Conservation (phyloP, 2,329 filamentous ascomycete genomes). For the Trichoderma sp. region DNA sequence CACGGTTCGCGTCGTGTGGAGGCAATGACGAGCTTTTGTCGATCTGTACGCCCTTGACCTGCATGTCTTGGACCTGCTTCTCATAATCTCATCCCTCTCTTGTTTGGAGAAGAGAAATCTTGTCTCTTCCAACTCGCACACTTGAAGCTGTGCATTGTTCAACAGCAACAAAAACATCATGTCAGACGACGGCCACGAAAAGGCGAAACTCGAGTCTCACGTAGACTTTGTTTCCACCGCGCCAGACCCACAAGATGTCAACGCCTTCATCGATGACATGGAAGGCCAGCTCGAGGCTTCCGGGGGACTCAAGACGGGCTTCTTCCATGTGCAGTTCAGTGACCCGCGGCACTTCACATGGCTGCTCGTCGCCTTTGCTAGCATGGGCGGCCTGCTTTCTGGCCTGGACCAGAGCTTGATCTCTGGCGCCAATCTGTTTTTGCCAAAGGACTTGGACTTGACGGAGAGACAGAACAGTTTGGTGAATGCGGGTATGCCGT, state of each 20-base stretch:
- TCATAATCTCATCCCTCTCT: not conserved
- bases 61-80: conserved; percentile 7
- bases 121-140: not conserved
- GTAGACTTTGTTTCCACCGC: conserved; percentile 34
- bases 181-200: conserved; percentile 27
- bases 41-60: conserved; percentile 12
- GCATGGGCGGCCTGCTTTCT: conserved; percentile 70
- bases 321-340: conserved; percentile 57
- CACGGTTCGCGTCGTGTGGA: not conserved
- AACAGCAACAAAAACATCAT: not conserved
- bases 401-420: conserved; percentile 73
- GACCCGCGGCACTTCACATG: conserved; percentile 66
- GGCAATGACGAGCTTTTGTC: not conserved
- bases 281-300: conserved; percentile 39
- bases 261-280: conserved; percentile 42
- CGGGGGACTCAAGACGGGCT: conserved; percentile 36
- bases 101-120: not conserved
- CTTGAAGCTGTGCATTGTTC: not conserved
- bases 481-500: conserved; percentile 68
- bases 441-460: conserved; percentile 59
- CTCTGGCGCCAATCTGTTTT: conserved; percentile 65
- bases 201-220: conserved; percentile 35
- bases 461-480: conserved; percentile 58
- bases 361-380: conserved; percentile 68
- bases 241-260: conserved; percentile 34